Evolutionary conservation across 2,329 filamentous ascomycete genomes (phyloP), one percentile per base, ranked within the genome.

Genomic region (Penicillium sp.): DNA sequence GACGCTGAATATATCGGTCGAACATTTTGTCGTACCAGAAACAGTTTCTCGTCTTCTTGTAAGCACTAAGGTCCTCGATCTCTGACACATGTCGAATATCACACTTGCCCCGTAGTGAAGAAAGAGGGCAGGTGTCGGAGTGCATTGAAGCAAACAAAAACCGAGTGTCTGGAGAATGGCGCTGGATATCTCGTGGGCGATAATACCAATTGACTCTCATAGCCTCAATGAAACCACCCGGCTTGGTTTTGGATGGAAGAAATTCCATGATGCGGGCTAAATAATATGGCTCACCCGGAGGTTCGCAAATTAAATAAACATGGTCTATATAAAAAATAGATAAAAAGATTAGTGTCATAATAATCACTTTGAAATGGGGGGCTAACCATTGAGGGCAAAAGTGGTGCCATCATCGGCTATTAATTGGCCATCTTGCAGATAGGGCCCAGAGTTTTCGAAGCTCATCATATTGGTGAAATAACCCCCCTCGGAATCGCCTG

Each of bases 1-100:
- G 92, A 61, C 96, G 92, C 72, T 96, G 92, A 62, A 99, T 97
- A 78, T 97, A 99, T 57, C 94, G 89, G 77, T 99, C 94, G 74
- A 96, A 97, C 66, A 97, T 85, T 72, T 97, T 96, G 69, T 96
- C 93, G 73, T 90, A 99, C 89, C 92, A 99, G 74, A 99, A 99
- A 65, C 83, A 87, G 75, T 99, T 90, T 66, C 89, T 88, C 26
- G 81, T 85, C 73, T 89, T 93, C 71, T 92, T 89, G 72, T 92
- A 96, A 50, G 87, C 85, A 55, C 96, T 90, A 63, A 97, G 78
- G 69, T 89, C 87, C 35, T 84, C 77, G 59, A 97, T 93, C 72
- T 97, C 92, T 61, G 87, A 89, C 66, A 90, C 87, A 79, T 99
- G 94, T 73, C 85, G 83, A 73, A 99, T 94, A 62, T 88, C 85